Base-by-base conservation (phyloP, 2,329 filamentous ascomycete genomes). In the Waltergamsia citrina region DNA sequence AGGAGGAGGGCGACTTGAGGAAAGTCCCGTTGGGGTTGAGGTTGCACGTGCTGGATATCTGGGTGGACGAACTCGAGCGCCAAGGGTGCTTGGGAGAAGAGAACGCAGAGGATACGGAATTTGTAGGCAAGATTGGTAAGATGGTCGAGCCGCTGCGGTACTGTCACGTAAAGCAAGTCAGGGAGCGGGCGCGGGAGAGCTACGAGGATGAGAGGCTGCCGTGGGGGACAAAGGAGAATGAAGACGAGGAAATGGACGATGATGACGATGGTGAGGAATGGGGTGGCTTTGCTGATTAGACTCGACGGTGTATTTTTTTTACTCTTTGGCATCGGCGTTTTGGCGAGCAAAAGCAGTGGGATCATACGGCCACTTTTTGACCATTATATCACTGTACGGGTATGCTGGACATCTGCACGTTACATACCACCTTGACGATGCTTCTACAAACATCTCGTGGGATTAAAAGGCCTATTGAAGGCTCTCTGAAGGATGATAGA, bases 41-140 rank as follows among this genome's bases (percentile, higher is more conserved):
- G 41, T 78, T 94, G 56, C 92, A 98, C 59, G 73, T 88, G 11
- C 58, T 94, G 42, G 92, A 98, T 62, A 72, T 96, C 35, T 96
- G 84, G 76, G 72, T 94, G 7, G 92, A 96, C 55, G 88, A 95
- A 67, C 58, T 88, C 47, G 83, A 88, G 57, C 80, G 78, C 50
- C 73, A 77, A 22, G 73, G 78, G 34, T 65, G 72, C 23, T 45
- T 77, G 16, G 45, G 36, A 8, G 57, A 60, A 9, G 52, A 52
- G 10, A 49, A 49, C 4, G 48, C 49, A 6, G 49, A 47, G 9
- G 50, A 48, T 9, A 54, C 53, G 5, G 48, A 47, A 20, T 74
- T 81, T 25, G 47, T 81, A 17, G 60, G 67, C 36, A 52, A 49
- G 21, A 41, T 85, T 34, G 62, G 77, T 18, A 55, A 56, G 40